These are phyloP conservation scores for Microdochium bolleyi DNA, from an alignment of 2,329 filamentous ascomycete species.

Conservation along the genomic window DNA sequence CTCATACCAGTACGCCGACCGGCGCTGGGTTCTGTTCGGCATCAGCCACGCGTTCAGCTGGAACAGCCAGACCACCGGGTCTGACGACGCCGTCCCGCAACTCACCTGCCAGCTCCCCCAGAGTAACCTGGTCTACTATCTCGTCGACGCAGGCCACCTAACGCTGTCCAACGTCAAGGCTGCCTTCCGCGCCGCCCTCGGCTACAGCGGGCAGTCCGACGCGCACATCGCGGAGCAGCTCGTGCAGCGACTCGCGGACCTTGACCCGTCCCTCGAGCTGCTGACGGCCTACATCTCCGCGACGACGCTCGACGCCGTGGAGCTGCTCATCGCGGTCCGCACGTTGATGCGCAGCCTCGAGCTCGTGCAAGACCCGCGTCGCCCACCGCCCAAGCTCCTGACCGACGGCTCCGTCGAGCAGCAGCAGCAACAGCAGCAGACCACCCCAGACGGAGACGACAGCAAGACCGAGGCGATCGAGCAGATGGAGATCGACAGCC, in stretches of 20 bases:
- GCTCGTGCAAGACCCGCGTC: slow-evolving; percentile 36
- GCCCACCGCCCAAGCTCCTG: slow-evolving; percentile 20
- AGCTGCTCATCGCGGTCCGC: slow-evolving; percentile 59
- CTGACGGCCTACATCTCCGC: slow-evolving; percentile 57
- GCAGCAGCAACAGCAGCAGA: slow-evolving; percentile 9
- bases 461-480: slow-evolving; percentile 22
- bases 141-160: slow-evolving; percentile 52
- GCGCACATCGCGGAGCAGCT: slow-evolving; percentile 52
- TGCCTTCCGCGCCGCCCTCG: slow-evolving; percentile 43
- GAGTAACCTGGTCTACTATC: slow-evolving; percentile 49
- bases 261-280: slow-evolving; percentile 62
- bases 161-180: slow-evolving; percentile 50
- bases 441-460: too few relatives aligned
- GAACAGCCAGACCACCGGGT: slow-evolving; percentile 31
- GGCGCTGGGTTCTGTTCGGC: slow-evolving; percentile 56
- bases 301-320: slow-evolving; percentile 56
- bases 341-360: slow-evolving; percentile 64
- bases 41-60: slow-evolving; percentile 55
- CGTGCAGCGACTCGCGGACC: slow-evolving; percentile 50
- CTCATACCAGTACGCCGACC: slow-evolving; percentile 48
- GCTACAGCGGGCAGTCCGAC: slow-evolving; percentile 32
- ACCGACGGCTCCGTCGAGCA: slow-evolving; percentile 16
- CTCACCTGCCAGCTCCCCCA: slow-evolving; percentile 36
- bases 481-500: slow-evolving; percentile 49
- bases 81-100: slow-evolving; percentile 30